These are phyloP conservation scores for Annulohypoxylon stygium DNA, from an alignment of 495 filamentous ascomycete species.

Conservation along the genomic window DNA sequence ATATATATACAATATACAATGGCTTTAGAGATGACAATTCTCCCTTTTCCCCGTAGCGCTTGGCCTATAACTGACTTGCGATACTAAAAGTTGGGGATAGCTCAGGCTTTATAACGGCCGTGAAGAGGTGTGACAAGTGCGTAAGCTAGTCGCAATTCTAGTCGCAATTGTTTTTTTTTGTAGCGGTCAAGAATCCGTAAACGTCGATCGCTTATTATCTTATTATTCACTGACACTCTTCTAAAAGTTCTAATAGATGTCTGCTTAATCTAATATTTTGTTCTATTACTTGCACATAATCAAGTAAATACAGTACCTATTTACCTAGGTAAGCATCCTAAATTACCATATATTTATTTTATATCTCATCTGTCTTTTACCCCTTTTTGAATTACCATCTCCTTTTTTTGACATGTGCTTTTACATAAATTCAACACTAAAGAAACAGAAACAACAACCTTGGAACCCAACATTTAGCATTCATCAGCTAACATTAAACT, in stretches of 20 bases:
- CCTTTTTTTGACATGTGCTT: constrained; percentile 3
- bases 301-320: neutral
- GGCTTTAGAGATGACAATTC: too few relatives aligned
- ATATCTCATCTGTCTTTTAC: neutral
- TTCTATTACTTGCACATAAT: too few relatives aligned
- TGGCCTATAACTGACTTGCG: neutral
- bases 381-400: neutral
- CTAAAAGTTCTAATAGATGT: too few relatives aligned
- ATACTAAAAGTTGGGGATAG: neutral
- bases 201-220: constrained; percentile 5
- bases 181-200: constrained; percentile 15
- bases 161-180: neutral
- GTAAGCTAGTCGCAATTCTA: constrained; percentile 9
- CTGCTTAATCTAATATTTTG: too few relatives aligned
- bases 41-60: neutral
- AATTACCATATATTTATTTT: neutral
- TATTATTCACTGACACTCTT: neutral
- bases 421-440: neutral
- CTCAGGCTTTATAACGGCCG: neutral
- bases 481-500: neutral
- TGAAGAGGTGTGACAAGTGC: constrained; percentile 3
- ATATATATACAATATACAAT: too few relatives aligned
- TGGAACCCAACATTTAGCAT: neutral
- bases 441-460: too few relatives aligned
- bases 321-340: too few relatives aligned